Evolutionary conservation across 176 grass and related monocot species (phyloP).

Genomic region (Aegilops sharonensis): DNA sequence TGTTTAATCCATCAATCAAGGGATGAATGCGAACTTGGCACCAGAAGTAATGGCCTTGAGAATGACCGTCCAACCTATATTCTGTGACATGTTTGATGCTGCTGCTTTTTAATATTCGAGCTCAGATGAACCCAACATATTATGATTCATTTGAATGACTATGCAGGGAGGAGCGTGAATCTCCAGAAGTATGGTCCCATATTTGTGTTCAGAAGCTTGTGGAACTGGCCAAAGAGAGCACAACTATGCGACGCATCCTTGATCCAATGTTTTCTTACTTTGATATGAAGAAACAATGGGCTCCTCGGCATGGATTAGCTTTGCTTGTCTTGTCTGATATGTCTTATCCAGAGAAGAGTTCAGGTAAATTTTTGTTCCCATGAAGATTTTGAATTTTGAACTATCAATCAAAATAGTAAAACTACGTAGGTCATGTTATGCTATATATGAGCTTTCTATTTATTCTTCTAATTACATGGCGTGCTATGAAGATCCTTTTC

Average conservation of each 20-base stretch:
- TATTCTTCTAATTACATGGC: constrained; percentile 2
- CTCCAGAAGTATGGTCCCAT: constrained; percentile 76
- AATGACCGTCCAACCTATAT: background rate
- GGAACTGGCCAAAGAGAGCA: constrained; percentile 90
- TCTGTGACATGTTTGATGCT: background rate
- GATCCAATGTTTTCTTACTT: constrained; percentile 88
- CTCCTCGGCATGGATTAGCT: constrained; percentile 63
- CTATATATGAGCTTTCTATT: background rate
- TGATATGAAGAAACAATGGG: constrained; percentile 81
- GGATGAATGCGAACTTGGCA: constrained; percentile 3
- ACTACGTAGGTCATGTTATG: background rate
- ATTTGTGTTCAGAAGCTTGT: constrained; percentile 89
- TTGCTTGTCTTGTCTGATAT: constrained; percentile 91
- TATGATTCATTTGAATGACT: constrained; percentile 13
- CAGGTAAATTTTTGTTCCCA: constrained; percentile 47
- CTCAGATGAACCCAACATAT: background rate
- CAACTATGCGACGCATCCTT: constrained; percentile 75
- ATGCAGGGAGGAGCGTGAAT: constrained; percentile 79
- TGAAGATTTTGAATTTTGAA: constrained; percentile 10
- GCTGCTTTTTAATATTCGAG: constrained; percentile 1
- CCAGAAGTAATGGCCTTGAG: background rate
- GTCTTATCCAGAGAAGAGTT: constrained; percentile 67
- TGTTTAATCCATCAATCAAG: background rate
- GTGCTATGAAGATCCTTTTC: background rate
- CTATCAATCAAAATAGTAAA: background rate